Evolutionary conservation across 2,329 filamentous ascomycete species (phyloP).

Genomic region (Macrophomina pseudophaseolina): DNA sequence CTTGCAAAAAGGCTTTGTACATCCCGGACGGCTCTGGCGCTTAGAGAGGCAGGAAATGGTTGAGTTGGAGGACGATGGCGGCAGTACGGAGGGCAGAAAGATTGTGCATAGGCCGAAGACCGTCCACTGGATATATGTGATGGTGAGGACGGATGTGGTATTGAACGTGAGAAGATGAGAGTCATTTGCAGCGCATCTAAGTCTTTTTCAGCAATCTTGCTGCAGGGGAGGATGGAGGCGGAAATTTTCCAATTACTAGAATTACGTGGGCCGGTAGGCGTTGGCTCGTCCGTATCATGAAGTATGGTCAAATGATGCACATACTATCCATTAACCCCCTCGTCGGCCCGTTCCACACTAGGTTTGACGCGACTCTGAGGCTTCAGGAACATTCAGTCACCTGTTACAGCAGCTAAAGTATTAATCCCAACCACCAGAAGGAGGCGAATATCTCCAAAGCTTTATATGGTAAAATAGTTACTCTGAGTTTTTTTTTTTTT

Average conservation of each 20-base stretch:
- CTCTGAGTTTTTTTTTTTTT: slow-evolving; percentile 42
- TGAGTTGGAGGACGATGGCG: slow-evolving; percentile 33
- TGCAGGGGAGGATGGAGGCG: too few relatives aligned
- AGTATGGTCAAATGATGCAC: too few relatives aligned
- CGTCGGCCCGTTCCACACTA: too few relatives aligned
- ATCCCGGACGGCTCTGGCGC: slow-evolving; percentile 45
- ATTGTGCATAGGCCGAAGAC: slow-evolving; percentile 43
- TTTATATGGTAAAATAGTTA: slow-evolving; percentile 51
- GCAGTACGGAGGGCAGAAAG: slow-evolving; percentile 19
- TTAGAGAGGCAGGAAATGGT: slow-evolving; percentile 41
- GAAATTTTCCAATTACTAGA: too few relatives aligned
- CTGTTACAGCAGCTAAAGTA: not conserved
- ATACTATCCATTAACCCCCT: too few relatives aligned
- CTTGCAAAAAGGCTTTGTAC: slow-evolving; percentile 41
- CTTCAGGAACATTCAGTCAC: not conserved
- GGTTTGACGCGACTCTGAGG: too few relatives aligned
- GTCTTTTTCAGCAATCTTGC: too few relatives aligned
- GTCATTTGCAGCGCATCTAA: too few relatives aligned
- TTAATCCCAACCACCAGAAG: not conserved
- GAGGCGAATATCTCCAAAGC: slow-evolving; percentile 34
- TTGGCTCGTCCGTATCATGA: too few relatives aligned
- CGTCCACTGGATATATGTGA: slow-evolving; percentile 46
- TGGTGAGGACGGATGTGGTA: slow-evolving; percentile 41
- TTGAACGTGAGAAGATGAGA: not conserved
- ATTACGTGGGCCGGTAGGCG: too few relatives aligned